These are phyloP conservation scores for Serendipita sp. DNA, from an alignment of 768 basidiomycete species.

Conservation along the genomic window DNA sequence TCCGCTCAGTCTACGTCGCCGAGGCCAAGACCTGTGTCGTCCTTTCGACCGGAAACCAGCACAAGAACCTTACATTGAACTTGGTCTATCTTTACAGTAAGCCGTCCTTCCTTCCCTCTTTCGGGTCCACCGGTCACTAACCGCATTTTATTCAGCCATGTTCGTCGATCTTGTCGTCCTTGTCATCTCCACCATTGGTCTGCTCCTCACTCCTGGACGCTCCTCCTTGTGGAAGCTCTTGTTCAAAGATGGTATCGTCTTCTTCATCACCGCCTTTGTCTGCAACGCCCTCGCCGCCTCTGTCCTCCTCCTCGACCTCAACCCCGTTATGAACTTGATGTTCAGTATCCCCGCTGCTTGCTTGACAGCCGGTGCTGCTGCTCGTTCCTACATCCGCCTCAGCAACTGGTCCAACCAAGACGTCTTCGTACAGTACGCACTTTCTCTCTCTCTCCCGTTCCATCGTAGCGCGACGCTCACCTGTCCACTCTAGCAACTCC, in stretches of 20 bases:
- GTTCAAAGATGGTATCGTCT: conserved; percentile 46
- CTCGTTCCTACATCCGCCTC: conserved; percentile 2
- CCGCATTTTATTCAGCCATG: neutral
- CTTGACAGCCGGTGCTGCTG: conserved; percentile 5
- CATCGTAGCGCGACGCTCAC: neutral
- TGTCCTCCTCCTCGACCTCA: conserved; percentile 51
- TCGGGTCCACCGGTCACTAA: neutral
- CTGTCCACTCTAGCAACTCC: neutral
- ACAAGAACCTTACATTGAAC: conserved; percentile 1
- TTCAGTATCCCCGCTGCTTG: conserved; percentile 47
- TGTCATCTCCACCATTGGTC: neutral
- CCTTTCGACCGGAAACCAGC: conserved; percentile 1
- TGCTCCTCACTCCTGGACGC: neutral
- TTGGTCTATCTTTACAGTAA: conserved; percentile 1
- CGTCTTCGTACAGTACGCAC: neutral
- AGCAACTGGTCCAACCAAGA: conserved; percentile 4
- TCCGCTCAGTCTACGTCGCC: neutral
- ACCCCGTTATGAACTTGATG: conserved; percentile 48
- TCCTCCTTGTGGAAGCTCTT: conserved; percentile 4
- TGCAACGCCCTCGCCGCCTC: conserved; percentile 25
- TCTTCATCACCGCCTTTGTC: conserved; percentile 45
- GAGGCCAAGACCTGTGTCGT: conserved; percentile 8
- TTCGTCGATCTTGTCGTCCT: neutral
- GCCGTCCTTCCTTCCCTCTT: neutral
- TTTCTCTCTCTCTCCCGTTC: neutral